Base-by-base conservation (phyloP, 1,139 yeast species). In the Blastobotrys serpentis region DNA sequence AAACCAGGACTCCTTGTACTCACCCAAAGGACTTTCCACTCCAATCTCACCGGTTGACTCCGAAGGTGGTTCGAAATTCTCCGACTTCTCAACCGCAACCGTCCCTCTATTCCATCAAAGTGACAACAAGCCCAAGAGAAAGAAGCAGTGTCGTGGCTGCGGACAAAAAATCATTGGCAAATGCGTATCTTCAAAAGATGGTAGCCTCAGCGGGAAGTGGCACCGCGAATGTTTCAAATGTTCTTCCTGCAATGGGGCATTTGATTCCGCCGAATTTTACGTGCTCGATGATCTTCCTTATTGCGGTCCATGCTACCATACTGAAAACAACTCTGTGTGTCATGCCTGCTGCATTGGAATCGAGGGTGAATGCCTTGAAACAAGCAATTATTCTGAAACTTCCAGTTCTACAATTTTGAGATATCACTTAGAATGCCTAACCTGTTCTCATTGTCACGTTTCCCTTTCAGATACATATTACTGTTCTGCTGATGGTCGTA, bases 181-280 rank as follows among this genome's bases (percentile, higher is more conserved):
- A 70, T 78, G 76, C 52, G 79, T 92, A n/a, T 84, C 81, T 64
- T 87, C 96, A 38, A 82, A 79, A 55, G 88, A 87, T 45, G 84
- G 85, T 18, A 90, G 85, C 58, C 71, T 92, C 38, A 78, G 90
- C 1, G 98, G 98, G 0, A 94, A 89, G 66, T 90, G 98, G 98
- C 98, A 92, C 65, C 75, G 95, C 45, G 70, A 74, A 13, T 92
- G 98, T 65, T 90, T 92, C 71, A 70, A 73, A 17, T 92, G 98
- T 69, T 67, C 75, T 18, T 65, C 70, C n/a, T 88, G 96, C 69
- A 67, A 68, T 4, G 62, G 75, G 1, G 51, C 52, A 25, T 63
- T 66, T 25, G 61, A 58, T 17, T 44, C 55, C 37, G 53, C 46
- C 25, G 86, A 84, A 49, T 88, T 95, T 62, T 90, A 89, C 66